Evolutionary conservation across 306 rosid genomes (phyloP).

Genomic region (Lablab purpureus): DNA sequence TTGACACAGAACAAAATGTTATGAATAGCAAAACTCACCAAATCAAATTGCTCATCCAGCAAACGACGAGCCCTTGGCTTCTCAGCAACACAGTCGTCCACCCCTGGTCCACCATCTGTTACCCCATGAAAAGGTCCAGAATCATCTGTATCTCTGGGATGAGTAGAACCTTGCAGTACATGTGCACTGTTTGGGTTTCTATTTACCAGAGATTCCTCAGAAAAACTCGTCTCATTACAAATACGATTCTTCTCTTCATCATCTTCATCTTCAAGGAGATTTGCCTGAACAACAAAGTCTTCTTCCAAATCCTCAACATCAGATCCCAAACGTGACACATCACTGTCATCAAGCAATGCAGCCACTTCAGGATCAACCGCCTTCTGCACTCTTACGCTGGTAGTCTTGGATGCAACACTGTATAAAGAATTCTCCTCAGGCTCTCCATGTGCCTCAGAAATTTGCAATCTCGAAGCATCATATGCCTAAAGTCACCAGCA

Average conservation of each 20-base stretch:
- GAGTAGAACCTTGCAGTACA: slow-evolving; percentile 39
- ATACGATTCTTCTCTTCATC: slow-evolving; percentile 37
- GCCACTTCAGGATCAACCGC: slow-evolving; percentile 86
- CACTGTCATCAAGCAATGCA: slow-evolving; percentile 84
- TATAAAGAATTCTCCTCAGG: slow-evolving; percentile 55
- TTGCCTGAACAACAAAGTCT: slow-evolving; percentile 89
- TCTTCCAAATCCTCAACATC: slow-evolving; percentile 93
- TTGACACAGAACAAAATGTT: neutral
- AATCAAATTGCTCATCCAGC: slow-evolving; percentile 87
- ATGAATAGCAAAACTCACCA: slow-evolving; percentile 58
- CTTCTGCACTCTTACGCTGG: slow-evolving; percentile 72
- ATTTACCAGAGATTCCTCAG: slow-evolving; percentile 41
- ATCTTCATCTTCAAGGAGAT: slow-evolving; percentile 49
- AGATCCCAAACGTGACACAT: slow-evolving; percentile 78
- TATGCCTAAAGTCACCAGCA: slow-evolving; percentile 67
- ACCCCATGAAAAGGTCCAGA: slow-evolving; percentile 29
- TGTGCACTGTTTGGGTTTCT: slow-evolving; percentile 34
- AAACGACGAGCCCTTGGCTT: slow-evolving; percentile 67
- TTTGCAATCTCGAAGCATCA: slow-evolving; percentile 78
- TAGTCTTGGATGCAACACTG: slow-evolving; percentile 70
- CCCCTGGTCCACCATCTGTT: slow-evolving; percentile 36
- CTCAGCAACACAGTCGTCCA: slow-evolving; percentile 45
- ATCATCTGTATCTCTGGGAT: slow-evolving; percentile 32
- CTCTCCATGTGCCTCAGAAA: slow-evolving; percentile 57
- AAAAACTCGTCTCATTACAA: slow-evolving; percentile 19